These are phyloP conservation scores for Camelina laxa DNA, from an alignment of 345 rosid species.

Conservation along the genomic window DNA sequence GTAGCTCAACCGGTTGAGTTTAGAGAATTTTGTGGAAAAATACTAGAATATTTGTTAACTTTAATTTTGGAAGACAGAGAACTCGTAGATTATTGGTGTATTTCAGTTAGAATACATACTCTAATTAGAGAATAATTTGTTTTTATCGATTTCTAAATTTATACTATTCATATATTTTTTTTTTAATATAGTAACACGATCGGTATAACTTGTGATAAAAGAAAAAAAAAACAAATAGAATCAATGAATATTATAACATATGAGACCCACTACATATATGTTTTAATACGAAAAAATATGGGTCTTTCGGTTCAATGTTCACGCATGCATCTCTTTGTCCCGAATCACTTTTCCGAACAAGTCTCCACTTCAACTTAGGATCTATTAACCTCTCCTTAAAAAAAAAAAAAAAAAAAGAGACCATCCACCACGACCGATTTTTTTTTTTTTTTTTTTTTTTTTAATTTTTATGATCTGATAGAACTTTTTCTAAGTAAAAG, in stretches of 20 bases:
- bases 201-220: background rate
- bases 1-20: background rate
- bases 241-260: background rate
- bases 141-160: background rate
- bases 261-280: background rate
- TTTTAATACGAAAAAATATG: background rate
- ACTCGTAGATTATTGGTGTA: background rate
- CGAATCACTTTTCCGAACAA: slow-evolving; percentile 34
- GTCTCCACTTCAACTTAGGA: slow-evolving; percentile 17
- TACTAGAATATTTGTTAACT: background rate
- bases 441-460: background rate
- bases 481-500: background rate
- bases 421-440: slow-evolving; percentile 5
- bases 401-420: background rate
- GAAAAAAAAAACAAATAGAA: background rate
- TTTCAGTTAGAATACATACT: no score
- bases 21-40: background rate
- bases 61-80: background rate
- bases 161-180: background rate
- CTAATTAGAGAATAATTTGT: background rate
- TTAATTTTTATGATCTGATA: background rate
- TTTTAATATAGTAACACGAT: background rate
- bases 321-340: slow-evolving; percentile 40
- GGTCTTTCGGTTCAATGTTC: slow-evolving; percentile 12
- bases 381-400: slow-evolving; percentile 23